Percentiles rank a stretch among this genome's conserved stretches.
phyloP scores from a whole-genome alignment of 2,329 filamentous ascomycete species.

The Ceratocystis papillata region DNA sequence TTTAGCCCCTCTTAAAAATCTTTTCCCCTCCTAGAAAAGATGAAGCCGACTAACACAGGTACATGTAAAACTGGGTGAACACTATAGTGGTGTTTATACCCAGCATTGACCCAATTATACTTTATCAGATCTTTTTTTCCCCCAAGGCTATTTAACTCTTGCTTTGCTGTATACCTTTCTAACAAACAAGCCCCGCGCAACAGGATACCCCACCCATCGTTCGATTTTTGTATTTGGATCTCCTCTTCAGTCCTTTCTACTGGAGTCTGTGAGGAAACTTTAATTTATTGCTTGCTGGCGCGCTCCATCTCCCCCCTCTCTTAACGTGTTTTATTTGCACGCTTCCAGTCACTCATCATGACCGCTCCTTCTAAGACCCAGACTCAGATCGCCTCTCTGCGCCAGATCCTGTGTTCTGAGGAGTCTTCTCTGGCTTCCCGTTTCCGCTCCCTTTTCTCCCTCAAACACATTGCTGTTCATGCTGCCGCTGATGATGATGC shows the following conservation, averaged over 20 bases:
- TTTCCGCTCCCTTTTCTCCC: constrained; percentile 92
- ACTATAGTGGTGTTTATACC: background rate
- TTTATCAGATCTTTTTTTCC: constrained; percentile 18
- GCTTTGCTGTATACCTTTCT: background rate
- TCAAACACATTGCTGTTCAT: constrained; percentile 80
- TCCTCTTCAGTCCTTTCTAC: background rate
- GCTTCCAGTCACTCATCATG: constrained; percentile 15
- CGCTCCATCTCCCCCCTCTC: background rate
- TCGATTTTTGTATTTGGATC: background rate
- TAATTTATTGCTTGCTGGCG: background rate
- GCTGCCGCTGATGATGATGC: constrained; percentile 58
- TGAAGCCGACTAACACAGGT: background rate
- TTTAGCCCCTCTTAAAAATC: constrained; percentile 26
- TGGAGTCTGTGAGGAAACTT: background rate
- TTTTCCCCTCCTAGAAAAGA: constrained; percentile 20
- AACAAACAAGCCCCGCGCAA: constrained; percentile 6
- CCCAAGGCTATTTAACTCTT: background rate
- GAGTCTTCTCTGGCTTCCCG: constrained; percentile 70
- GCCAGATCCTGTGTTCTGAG: constrained; percentile 70
- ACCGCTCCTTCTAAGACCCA: constrained; percentile 24
- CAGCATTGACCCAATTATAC: constrained; percentile 3
- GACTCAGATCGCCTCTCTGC: constrained; percentile 50
- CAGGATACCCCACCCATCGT: constrained; percentile 18
- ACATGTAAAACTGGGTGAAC: background rate
- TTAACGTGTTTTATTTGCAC: background rate